phyloP scores from a whole-genome alignment of 306 rosid species.

The Gynostemma pentaphyllum region DNA sequence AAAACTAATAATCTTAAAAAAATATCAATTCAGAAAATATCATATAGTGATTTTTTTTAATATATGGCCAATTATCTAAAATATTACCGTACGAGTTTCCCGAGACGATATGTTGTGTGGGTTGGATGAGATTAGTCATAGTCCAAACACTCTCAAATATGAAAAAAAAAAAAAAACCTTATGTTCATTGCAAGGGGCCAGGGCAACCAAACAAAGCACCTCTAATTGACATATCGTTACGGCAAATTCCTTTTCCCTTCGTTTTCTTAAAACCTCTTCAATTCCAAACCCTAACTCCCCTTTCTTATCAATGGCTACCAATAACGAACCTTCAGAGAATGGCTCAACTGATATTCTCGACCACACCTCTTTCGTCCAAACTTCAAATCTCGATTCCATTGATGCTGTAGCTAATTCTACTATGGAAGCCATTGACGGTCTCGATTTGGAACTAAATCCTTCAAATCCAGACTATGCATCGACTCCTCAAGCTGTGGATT shows the following conservation, averaged over 20 bases:
- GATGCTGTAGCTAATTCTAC: background rate
- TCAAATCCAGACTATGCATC: constrained; percentile 13
- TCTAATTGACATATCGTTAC: too few relatives aligned
- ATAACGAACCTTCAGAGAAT: background rate
- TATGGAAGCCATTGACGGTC: background rate
- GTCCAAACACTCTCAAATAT: too few relatives aligned
- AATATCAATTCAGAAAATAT: too few relatives aligned
- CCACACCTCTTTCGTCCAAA: background rate
- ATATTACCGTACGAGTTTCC: too few relatives aligned
- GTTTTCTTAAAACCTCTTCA: constrained; percentile 5
- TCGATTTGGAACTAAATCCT: constrained; percentile 11
- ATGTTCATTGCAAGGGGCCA: too few relatives aligned
- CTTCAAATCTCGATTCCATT: background rate
- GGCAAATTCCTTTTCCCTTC: background rate
- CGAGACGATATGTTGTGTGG: too few relatives aligned
- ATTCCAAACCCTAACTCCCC: constrained; percentile 1
- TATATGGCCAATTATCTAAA: too few relatives aligned
- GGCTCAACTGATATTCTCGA: background rate
- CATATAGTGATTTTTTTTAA: too few relatives aligned
- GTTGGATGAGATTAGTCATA: too few relatives aligned
- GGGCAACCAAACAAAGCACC: too few relatives aligned
- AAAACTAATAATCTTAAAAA: too few relatives aligned
- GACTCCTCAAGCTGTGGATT: constrained; percentile 5
- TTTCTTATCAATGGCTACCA: background rate
- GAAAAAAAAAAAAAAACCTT: too few relatives aligned